Conservation (phyloP, 208 protist genomes). For the Trypanosoma platydactyli region DNA sequence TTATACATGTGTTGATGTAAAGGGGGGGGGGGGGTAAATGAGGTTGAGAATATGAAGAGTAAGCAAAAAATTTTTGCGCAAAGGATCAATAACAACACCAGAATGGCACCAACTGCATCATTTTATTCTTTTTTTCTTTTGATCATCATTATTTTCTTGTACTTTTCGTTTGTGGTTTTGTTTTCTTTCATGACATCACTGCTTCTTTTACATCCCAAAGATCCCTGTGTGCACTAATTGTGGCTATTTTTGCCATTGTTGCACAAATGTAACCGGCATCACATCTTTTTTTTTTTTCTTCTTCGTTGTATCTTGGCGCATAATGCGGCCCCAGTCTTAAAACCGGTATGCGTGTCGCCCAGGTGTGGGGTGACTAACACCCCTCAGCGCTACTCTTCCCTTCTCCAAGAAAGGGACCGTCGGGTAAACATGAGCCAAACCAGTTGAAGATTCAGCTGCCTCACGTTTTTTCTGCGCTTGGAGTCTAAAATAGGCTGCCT, state of each 20-base stretch:
- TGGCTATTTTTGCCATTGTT: not conserved
- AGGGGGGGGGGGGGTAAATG: no score
- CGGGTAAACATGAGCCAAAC: not conserved
- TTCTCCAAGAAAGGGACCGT: not conserved
- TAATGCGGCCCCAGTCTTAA: conserved; percentile 1
- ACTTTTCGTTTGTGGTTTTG: not conserved
- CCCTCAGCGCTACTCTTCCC: not conserved
- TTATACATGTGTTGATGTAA: not conserved
- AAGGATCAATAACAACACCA: no score
- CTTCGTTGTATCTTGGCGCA: not conserved
- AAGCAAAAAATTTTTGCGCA: no score
- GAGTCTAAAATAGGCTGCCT: conserved; percentile 52
- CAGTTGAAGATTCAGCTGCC: not conserved
- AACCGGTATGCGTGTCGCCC: conserved; percentile 18
- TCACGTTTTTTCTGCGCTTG: not conserved
- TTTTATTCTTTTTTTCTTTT: conserved; percentile 1
- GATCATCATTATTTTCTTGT: not conserved
- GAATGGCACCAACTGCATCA: not conserved
- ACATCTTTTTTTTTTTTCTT: not conserved
- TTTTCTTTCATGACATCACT: no score
- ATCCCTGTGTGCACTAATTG: not conserved
- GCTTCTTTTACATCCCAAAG: no score
- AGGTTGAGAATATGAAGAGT: no score
- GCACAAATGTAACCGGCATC: not conserved
- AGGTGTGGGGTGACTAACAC: conserved; percentile 9